Evolutionary conservation across 768 basidiomycete genomes (phyloP).

Genomic region (Mrakia frigida): DNA sequence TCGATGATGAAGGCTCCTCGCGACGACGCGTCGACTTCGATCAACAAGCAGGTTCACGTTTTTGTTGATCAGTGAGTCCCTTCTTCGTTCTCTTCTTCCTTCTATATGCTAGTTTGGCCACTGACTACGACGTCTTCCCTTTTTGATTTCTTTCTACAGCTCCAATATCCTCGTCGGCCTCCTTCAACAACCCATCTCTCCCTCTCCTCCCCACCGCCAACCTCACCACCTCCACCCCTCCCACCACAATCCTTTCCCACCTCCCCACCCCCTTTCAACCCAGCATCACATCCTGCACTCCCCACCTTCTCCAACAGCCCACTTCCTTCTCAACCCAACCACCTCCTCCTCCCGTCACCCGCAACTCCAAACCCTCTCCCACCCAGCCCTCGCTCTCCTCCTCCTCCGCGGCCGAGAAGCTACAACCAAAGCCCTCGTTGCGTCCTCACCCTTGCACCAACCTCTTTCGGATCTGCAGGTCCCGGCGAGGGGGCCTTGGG

Average conservation of each 20-base stretch:
- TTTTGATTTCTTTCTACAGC: constrained; percentile 46
- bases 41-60: constrained; percentile 45
- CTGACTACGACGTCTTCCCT: background rate
- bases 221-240: constrained; percentile 1
- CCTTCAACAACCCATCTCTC: constrained; percentile 61
- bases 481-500: constrained; percentile 62
- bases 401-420: constrained; percentile 76
- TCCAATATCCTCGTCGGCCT: constrained; percentile 85
- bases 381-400: constrained; percentile 68
- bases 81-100: background rate
- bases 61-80: constrained; percentile 51
- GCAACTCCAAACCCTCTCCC: constrained; percentile 51
- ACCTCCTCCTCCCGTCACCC: background rate
- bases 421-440: constrained; percentile 67
- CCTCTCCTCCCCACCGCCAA: constrained; percentile 40
- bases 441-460: constrained; percentile 79
- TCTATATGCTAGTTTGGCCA: background rate
- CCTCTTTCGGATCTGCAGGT: constrained; percentile 59
- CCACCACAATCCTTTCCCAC: background rate
- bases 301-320: background rate
- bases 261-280: constrained; percentile 41
- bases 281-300: background rate
- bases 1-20: background rate
- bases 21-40: background rate
- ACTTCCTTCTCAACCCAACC: background rate